Percentiles rank a stretch among this genome's conserved stretches.
Conservation (phyloP, 768 basidiomycete species). For the Phlegmacium glaucopus region DNA sequence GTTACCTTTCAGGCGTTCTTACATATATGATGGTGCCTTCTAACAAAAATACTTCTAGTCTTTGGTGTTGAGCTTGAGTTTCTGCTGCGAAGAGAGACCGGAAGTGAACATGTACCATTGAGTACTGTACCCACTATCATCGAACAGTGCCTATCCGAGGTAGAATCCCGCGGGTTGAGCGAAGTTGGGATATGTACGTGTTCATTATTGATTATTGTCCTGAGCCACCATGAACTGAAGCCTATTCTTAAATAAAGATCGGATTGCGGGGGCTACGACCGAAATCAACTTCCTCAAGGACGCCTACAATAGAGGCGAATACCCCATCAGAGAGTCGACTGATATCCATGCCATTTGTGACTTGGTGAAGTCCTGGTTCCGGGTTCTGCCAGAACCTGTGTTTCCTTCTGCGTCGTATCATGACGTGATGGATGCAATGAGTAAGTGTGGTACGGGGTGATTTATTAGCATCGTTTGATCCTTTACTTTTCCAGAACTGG, state of each 20-base stretch:
- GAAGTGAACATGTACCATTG: conserved; percentile 42
- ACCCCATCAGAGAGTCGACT: conserved; percentile 52
- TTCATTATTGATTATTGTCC: not conserved
- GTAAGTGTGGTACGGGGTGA: conserved; percentile 38
- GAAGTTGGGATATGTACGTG: conserved; percentile 83
- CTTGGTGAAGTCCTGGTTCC: conserved; percentile 83
- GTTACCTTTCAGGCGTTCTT: too few relatives aligned
- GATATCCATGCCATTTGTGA: conserved; percentile 86
- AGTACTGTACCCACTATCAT: conserved; percentile 67
- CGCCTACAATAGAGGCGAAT: conserved; percentile 70
- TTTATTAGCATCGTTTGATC: conserved; percentile 1
- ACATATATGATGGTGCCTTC: not conserved
- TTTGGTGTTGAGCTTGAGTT: conserved; percentile 77
- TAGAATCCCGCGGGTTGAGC: conserved; percentile 71
- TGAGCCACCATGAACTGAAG: not conserved
- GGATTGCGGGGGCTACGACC: conserved; percentile 72
- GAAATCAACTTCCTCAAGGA: conserved; percentile 71
- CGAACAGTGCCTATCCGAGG: conserved; percentile 60
- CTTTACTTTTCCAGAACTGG: conserved; percentile 45
- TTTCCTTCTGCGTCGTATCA: conserved; percentile 70
- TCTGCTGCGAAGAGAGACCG: conserved; percentile 63
- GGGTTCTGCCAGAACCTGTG: conserved; percentile 74
- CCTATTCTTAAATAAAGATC: conserved; percentile 63
- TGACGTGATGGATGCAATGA: conserved; percentile 66
- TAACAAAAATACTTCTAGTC: conserved; percentile 34